These are phyloP conservation scores for Lodderomyces oxycetoniae DNA, from an alignment of 1,139 yeast genomes.

Conservation along the genomic window DNA sequence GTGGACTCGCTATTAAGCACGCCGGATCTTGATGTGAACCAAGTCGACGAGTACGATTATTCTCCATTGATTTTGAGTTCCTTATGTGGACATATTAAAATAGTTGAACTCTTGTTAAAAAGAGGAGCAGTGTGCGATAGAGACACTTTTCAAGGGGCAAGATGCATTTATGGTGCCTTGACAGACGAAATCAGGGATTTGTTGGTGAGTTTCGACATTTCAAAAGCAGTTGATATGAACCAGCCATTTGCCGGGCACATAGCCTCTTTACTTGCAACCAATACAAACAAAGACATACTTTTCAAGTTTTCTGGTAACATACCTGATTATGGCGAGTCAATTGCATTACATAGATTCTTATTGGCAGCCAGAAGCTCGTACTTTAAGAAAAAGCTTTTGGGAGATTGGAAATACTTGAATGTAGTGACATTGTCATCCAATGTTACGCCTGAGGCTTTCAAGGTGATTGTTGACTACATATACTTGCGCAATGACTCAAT, in stretches of 20 bases:
- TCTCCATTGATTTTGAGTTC: slow-evolving; percentile 71
- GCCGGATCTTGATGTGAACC: slow-evolving; percentile 55
- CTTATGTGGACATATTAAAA: slow-evolving; percentile 64
- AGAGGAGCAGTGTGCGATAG: slow-evolving; percentile 76
- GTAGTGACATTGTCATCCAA: slow-evolving; percentile 22
- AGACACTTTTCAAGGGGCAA: slow-evolving; percentile 74
- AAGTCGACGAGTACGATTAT: slow-evolving; percentile 67
- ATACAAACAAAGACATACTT: slow-evolving; percentile 12
- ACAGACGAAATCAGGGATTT: slow-evolving; percentile 60
- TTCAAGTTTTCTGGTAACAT: slow-evolving; percentile 1
- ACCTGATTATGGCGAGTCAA: slow-evolving; percentile 7
- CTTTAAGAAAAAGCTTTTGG: slow-evolving; percentile 21
- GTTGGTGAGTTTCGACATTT: slow-evolving; percentile 57
- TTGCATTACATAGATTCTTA: slow-evolving; percentile 37
- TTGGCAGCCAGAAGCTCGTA: slow-evolving; percentile 35
- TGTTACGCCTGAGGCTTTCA: slow-evolving; percentile 26
- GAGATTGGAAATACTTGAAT: slow-evolving; percentile 22
- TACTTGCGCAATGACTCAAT: slow-evolving; percentile 40
- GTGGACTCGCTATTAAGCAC: slow-evolving; percentile 54
- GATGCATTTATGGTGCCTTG: slow-evolving; percentile 75
- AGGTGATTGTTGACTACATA: slow-evolving; percentile 44
- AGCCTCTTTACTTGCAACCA: slow-evolving; percentile 40
- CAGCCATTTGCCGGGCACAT: slow-evolving; percentile 76
- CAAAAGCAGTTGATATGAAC: slow-evolving; percentile 62
- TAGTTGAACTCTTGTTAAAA: slow-evolving; percentile 53